Percentiles rank a stretch among this genome's conserved stretches.
These are phyloP conservation scores for Spirogloea muscicola DNA, from an alignment of 139 green algal genomes.

Conservation along the genomic window DNA sequence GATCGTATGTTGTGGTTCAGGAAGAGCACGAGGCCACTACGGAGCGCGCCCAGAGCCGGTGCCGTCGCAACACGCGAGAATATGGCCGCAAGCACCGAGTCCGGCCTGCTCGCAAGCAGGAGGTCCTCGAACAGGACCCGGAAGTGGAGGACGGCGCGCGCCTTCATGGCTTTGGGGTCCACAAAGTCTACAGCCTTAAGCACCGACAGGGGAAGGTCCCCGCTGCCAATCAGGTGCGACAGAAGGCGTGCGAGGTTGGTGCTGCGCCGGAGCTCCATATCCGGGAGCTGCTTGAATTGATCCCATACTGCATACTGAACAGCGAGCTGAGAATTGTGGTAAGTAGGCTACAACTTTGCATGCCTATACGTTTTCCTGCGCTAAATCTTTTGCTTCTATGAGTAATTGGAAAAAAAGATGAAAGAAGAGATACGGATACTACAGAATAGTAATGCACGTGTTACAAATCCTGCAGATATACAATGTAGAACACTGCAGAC, in stretches of 20 bases:
- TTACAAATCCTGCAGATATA: no score
- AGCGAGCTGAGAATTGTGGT: constrained; percentile 60
- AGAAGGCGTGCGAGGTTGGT: constrained; percentile 17
- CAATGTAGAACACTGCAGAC: no score
- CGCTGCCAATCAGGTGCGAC: constrained; percentile 29
- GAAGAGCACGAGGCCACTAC: constrained; percentile 21
- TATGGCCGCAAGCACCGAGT: constrained; percentile 4
- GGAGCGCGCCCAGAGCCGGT: constrained; percentile 1
- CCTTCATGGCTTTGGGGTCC: constrained; percentile 5
- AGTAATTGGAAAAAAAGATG: no score
- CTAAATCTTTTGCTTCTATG: no score
- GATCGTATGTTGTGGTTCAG: constrained; percentile 3
- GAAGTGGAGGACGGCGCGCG: constrained; percentile 29
- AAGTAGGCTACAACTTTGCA: background rate
- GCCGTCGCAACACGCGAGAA: constrained; percentile 16
- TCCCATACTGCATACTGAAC: constrained; percentile 80
- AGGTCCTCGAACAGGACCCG: constrained; percentile 30
- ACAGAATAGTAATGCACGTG: no score
- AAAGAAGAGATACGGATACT: no score
- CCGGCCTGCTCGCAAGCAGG: background rate
- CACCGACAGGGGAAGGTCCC: constrained; percentile 26
- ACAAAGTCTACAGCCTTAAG: constrained; percentile 39
- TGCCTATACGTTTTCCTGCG: no score
- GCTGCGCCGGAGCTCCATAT: constrained; percentile 25
- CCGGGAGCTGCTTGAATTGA: constrained; percentile 58